Evolutionary conservation across 202 grass and related monocot species (phyloP).

Genomic region (Carex arenaria): DNA sequence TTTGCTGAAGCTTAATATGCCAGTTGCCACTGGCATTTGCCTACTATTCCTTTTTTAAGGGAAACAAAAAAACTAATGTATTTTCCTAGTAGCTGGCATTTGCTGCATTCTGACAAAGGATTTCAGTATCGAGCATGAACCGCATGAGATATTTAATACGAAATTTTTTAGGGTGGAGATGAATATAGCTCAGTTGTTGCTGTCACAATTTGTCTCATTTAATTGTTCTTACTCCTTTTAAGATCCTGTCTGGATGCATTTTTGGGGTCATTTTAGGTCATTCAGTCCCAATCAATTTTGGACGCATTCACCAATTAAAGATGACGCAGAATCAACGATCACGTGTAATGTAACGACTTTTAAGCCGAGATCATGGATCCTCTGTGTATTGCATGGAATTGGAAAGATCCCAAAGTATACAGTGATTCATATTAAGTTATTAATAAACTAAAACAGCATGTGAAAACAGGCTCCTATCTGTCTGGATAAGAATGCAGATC

Average conservation of each 20-base stretch:
- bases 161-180: not conserved
- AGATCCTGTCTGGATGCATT: not conserved
- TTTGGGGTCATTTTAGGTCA: not conserved
- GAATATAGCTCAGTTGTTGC: not conserved
- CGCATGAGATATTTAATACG: not conserved
- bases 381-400: not conserved
- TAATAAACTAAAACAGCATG: not conserved
- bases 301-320: not conserved
- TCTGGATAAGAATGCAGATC: too few relatives aligned
- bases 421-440: not conserved
- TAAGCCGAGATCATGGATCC: not conserved
- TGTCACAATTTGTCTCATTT: not conserved
- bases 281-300: not conserved
- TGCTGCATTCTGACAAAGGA: not conserved
- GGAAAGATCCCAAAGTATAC: not conserved
- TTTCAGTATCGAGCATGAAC: not conserved
- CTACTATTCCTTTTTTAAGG: not conserved
- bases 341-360: not conserved
- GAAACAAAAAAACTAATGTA: not conserved
- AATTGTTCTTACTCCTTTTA: not conserved
- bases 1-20: not conserved
- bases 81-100: not conserved
- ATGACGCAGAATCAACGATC: not conserved
- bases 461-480: not conserved
- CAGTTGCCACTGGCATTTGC: not conserved